These are phyloP conservation scores for Gentiana dahurica DNA, from an alignment of 257 asterid species.

Conservation along the genomic window DNA sequence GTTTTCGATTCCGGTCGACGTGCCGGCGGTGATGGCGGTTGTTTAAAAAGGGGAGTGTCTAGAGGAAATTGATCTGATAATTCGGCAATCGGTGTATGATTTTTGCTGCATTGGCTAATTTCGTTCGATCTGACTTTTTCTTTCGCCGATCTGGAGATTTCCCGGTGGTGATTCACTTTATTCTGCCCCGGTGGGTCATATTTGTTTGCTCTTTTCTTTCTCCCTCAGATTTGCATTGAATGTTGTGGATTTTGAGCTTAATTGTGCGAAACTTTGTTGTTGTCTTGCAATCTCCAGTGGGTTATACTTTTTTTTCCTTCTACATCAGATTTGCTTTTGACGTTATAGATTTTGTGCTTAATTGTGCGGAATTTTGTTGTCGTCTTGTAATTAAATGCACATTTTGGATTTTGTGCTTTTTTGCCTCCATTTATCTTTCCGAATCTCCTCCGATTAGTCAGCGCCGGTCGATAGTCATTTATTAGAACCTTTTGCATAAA, in stretches of 20 bases:
- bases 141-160: constrained; percentile 26
- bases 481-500: not conserved
- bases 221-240: not conserved
- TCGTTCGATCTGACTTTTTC: constrained; percentile 30
- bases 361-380: too few species aligned
- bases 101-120: constrained; percentile 4
- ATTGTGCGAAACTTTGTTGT: too few species aligned
- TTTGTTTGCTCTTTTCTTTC: not conserved
- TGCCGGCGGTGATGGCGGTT: constrained; percentile 22
- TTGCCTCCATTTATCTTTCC: not conserved
- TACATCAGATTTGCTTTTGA: not conserved
- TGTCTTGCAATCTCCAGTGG: constrained; percentile 15
- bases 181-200: constrained; percentile 20
- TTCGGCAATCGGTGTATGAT: not conserved
- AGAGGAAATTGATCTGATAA: constrained; percentile 15
- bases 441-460: not conserved
- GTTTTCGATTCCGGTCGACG: not conserved
- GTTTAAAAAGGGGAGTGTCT: constrained; percentile 12
- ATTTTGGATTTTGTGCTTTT: not conserved
- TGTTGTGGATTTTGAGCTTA: not conserved
- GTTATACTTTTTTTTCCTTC: constrained; percentile 1
- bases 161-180: not conserved
- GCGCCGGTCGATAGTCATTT: not conserved
- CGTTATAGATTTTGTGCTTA: not conserved
- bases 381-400: too few species aligned